Evolutionary conservation across 2,329 filamentous ascomycete genomes (phyloP), one percentile per base, ranked within the genome.

Genomic region (Geosmithia putterillii): DNA sequence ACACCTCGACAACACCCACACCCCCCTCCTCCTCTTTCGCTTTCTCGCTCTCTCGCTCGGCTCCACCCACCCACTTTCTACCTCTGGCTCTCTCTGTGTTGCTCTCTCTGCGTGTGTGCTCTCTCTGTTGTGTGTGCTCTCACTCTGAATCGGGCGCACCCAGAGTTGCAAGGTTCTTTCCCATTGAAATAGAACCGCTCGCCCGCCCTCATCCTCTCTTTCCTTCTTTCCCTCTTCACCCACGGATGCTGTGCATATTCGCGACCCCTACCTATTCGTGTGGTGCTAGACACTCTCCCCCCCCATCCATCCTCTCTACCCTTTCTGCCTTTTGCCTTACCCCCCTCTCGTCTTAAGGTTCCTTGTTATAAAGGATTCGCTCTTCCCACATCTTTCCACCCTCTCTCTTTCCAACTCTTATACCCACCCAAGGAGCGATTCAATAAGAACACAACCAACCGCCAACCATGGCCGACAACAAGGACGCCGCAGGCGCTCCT

Each of bases 401-500:
- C 17, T 17, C 17, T 40, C 36, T 45, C 42, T 28, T 42, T 40
- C 41, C n/a, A n/a, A n/a, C 43, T 49, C 42, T 40, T 51, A 35
- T 25, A 34, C 42, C 18, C 23, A 34, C 32, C 20, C n/a, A 19
- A 38, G 25, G 23, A 25, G 10, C 23, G 23, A 39, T 15, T 17
- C 36, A 39, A n/a, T 15, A 17, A 18, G 25, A 34, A 36, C 21
- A 43, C 25, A 43, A 7, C 18, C 23, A 41, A 34, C 42, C 41
- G 9, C 23, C 37, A 14, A 35, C 52, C 51, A 78, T 79, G 75
- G 73, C 74, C 55, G 74, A 79, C 58, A 62, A 67, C 56, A 69
- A 69, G 56, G 23, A 25, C 7, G 57, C 60, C 52, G 59, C 63
- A 61, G 66, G 63, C 59, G 67, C 70, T 51, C 74, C 74, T 54